Evolutionary conservation across 2,329 filamentous ascomycete species (phyloP).

Genomic region (Ceratocystis cubensis): DNA sequence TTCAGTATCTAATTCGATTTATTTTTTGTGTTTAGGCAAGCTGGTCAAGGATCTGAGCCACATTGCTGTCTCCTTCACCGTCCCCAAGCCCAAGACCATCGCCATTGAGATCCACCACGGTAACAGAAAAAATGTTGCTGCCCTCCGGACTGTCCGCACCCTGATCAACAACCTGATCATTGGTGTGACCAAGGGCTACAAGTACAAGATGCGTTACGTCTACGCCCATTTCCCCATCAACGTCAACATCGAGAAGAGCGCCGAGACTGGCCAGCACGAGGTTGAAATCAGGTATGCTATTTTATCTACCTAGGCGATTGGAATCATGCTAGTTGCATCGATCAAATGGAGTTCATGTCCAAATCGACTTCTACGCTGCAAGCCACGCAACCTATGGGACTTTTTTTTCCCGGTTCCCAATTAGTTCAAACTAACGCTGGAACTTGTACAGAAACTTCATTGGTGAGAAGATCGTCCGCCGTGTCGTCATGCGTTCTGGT

Average conservation of each 20-base stretch:
- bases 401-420: neutral
- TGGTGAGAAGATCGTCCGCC: conserved; percentile 97
- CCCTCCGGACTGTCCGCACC: conserved; percentile 93
- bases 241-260: conserved; percentile 97
- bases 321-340: neutral
- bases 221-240: conserved; percentile 99
- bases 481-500: conserved; percentile 75
- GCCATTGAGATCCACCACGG: conserved; percentile 98
- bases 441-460: conserved; percentile 69
- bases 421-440: conserved; percentile 26
- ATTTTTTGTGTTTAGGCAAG: conserved; percentile 52
- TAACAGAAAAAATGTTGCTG: conserved; percentile 91
- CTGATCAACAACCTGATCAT: conserved; percentile 98
- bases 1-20: conserved; percentile 14
- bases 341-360: neutral
- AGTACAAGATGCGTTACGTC: conserved; percentile 99
- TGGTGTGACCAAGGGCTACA: conserved; percentile 97
- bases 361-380: neutral
- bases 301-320: neutral
- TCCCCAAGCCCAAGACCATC: conserved; percentile 74
- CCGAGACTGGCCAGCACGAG: conserved; percentile 73
- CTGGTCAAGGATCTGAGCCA: conserved; percentile 94
- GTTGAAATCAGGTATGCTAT: conserved; percentile 85
- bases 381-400: no score
- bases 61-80: conserved; percentile 88